Evolutionary conservation across 2,329 filamentous ascomycete genomes (phyloP).

Genomic region (Didymella sp.): DNA sequence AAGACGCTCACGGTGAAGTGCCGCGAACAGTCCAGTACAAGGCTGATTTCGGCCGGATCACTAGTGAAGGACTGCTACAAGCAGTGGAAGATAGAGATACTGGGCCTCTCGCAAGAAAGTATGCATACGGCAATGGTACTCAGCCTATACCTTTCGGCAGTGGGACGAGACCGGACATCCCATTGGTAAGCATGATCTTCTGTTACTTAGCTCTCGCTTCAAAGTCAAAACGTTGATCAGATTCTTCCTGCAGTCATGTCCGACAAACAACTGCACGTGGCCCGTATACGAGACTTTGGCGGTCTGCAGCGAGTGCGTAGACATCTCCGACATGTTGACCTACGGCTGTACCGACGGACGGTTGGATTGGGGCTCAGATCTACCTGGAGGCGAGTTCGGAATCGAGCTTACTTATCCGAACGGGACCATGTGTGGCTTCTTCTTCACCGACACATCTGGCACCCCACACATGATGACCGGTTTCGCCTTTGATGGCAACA

Average conservation of each 20-base stretch:
- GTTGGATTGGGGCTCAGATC: too few species aligned
- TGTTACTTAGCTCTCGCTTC: neutral
- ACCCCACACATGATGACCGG: slow-evolving; percentile 28
- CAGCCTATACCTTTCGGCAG: slow-evolving; percentile 29
- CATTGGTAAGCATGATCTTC: slow-evolving; percentile 11
- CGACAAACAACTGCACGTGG: slow-evolving; percentile 41
- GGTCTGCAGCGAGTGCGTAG: slow-evolving; percentile 34
- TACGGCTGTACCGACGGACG: neutral
- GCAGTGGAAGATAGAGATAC: slow-evolving; percentile 6
- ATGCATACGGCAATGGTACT: slow-evolving; percentile 26
- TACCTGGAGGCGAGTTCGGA: neutral
- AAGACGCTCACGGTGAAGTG: neutral
- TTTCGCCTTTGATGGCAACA: slow-evolving; percentile 3
- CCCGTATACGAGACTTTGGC: slow-evolving; percentile 33
- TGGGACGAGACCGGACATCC: slow-evolving; percentile 32
- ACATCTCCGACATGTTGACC: slow-evolving; percentile 15
- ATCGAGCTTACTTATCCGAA: slow-evolving; percentile 16
- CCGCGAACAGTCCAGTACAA: slow-evolving; percentile 13
- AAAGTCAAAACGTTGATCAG: neutral
- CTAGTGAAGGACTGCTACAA: slow-evolving; percentile 15
- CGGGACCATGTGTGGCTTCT: slow-evolving; percentile 33
- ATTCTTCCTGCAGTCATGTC: slow-evolving; percentile 26
- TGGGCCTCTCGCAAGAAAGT: neutral
- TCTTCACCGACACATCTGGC: slow-evolving; percentile 26
- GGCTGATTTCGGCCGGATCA: neutral